Evolutionary conservation across 257 asterid species (phyloP).

Genomic region (Orobanche coerulescens): DNA sequence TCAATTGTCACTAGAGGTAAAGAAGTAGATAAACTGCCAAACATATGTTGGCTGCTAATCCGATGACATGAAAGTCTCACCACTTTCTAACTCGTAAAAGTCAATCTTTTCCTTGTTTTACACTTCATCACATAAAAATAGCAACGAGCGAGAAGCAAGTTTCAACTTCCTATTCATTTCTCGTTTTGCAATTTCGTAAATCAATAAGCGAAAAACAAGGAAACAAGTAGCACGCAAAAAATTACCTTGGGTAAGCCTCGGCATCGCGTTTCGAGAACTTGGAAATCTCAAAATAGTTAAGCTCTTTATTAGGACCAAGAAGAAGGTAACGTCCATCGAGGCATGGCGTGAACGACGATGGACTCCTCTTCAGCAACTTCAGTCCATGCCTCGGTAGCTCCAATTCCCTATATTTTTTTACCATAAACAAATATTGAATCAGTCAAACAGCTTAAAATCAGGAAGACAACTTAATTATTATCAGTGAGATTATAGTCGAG

Average conservation of each 20-base stretch:
- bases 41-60: neutral
- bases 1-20: neutral
- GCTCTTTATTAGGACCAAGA: slow-evolving; percentile 68
- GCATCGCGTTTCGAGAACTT: slow-evolving; percentile 85
- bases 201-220: neutral
- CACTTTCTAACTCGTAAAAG: neutral
- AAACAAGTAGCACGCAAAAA: neutral
- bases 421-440: neutral
- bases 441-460: neutral
- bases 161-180: neutral
- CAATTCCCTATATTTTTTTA: slow-evolving; percentile 47
- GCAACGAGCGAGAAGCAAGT: neutral
- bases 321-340: slow-evolving; percentile 81
- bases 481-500: neutral
- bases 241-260: slow-evolving; percentile 66
- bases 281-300: slow-evolving; percentile 67
- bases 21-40: neutral
- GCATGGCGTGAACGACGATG: slow-evolving; percentile 95
- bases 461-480: neutral
- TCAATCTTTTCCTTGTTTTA: neutral
- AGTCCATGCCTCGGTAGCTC: slow-evolving; percentile 77
- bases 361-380: slow-evolving; percentile 72
- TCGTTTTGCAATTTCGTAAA: neutral
- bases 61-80: no score
- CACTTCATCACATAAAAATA: neutral